Evolutionary conservation across 495 filamentous ascomycete genomes (phyloP).

Genomic region (Usnea hakonensis): DNA sequence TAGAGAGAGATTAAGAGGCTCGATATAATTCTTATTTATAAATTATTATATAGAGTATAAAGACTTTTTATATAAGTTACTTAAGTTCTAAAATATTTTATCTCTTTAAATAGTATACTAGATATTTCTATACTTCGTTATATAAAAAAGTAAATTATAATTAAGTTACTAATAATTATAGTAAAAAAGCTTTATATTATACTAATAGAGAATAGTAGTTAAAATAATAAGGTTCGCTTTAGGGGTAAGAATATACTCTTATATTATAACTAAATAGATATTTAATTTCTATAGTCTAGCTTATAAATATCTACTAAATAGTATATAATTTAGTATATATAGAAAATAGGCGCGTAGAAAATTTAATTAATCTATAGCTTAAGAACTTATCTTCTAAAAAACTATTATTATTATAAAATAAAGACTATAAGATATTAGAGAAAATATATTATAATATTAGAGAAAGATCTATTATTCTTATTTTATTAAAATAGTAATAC

Average conservation of each 20-base stretch:
- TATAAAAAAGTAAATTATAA: neutral
- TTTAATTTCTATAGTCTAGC: neutral
- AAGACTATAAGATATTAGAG: too few relatives aligned
- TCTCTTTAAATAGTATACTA: neutral
- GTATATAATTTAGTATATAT: neutral
- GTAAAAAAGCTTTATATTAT: neutral
- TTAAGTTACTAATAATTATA: neutral
- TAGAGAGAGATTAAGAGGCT: neutral
- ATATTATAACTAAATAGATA: neutral
- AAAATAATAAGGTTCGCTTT: neutral
- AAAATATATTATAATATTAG: too few relatives aligned
- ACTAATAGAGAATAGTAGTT: neutral
- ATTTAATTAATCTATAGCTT: too few relatives aligned
- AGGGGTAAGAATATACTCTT: neutral
- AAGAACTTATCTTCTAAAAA: too few relatives aligned
- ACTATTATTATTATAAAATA: too few relatives aligned
- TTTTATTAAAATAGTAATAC: too few relatives aligned
- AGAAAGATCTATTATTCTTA: too few relatives aligned
- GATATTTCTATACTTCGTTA: neutral
- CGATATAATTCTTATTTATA: neutral
- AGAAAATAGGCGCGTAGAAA: too few relatives aligned
- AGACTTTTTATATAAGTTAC: neutral
- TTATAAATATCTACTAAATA: neutral
- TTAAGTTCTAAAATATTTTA: neutral
- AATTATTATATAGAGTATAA: neutral